Evolutionary conservation across 306 rosid genomes (phyloP), one percentile per base, ranked within the genome.

Genomic region (Hippophae rhamnoides): DNA sequence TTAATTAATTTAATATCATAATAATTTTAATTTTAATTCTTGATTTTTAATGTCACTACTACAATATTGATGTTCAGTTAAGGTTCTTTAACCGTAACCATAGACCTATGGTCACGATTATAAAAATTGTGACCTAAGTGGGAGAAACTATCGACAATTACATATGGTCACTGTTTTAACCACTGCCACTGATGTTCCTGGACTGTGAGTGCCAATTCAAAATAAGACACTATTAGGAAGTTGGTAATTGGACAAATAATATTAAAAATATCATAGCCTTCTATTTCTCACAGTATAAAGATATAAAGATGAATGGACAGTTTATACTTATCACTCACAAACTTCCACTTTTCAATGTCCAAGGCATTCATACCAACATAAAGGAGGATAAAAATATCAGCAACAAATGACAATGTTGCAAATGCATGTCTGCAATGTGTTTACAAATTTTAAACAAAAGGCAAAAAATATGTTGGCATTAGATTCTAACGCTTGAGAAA

Each of bases 361-460:
- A 93, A 77, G 56, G 97, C 99, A 80, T 93, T 97, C 95, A 93
- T 93, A 58, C 99, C 99, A 70, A 93, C 99, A 76, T 93, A 93
- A 60, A 93, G 86, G 72, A 93, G 88, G 85, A 93, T 86, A 69
- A 88, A 93, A 25, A 73, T 79, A 80, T 93, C 99, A 12, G 85
- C 80, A 68, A 93, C 87, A 73, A 88, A 93, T 12, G 99, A 93
- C 69, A 93, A 68, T 47, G 99, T 86, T 60, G 99, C 99, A 69
- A 93, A 93, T 51, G 97, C 74, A 64, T 93, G 99, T 78, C 97
- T 88, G 89, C 26, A 52, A 63, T 63, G 48, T 18, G 18, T 18
- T 2, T 13, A 65, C 61, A 55, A 54, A 42, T 62, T 55, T 10
- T 31, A 43, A 14, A 45, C 50, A 41, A 66, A 47, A 69, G 75